phyloP scores from a whole-genome alignment of 2,329 filamentous ascomycete genomes.

The Clonostachys chloroleuca region DNA sequence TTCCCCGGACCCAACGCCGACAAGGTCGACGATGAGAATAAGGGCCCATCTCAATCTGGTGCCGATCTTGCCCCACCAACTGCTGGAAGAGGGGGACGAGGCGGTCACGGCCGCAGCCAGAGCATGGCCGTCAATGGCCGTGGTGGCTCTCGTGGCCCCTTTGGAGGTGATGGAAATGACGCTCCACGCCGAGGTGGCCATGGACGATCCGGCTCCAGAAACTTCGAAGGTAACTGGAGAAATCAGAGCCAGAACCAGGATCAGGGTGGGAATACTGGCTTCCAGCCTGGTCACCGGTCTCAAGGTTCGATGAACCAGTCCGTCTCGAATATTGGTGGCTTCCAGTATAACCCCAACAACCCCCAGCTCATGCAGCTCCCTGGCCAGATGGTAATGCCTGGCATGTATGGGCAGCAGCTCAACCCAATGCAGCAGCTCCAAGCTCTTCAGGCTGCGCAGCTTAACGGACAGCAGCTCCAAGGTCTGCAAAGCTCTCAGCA shows the following conservation, averaged over 20 bases:
- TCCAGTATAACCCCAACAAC: conserved; percentile 79
- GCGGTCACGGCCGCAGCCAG: conserved; percentile 74
- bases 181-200: conserved; percentile 80
- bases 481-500: conserved; percentile 69
- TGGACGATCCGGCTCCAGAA: conserved; percentile 77
- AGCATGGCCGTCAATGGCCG: conserved; percentile 79
- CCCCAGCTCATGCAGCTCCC: conserved; percentile 84
- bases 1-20: conserved; percentile 72
- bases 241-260: conserved; percentile 69
- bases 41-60: conserved; percentile 18
- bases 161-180: conserved; percentile 56
- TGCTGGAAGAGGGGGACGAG: conserved; percentile 48
- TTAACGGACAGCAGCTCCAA: conserved; percentile 72
- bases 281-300: conserved; percentile 88
- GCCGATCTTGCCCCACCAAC: conserved; percentile 29
- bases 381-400: conserved; percentile 80
- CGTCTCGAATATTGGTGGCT: conserved; percentile 75
- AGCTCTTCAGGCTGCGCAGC: conserved; percentile 83
- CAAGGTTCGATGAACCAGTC: conserved; percentile 85
- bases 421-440: conserved; percentile 91
- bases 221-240: conserved; percentile 98
- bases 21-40: conserved; percentile 48
- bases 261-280: conserved; percentile 60
- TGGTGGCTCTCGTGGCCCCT: conserved; percentile 62
- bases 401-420: conserved; percentile 83